These are phyloP conservation scores for Xanthoceras sorbifolium DNA, from an alignment of 345 rosid species.

Conservation along the genomic window DNA sequence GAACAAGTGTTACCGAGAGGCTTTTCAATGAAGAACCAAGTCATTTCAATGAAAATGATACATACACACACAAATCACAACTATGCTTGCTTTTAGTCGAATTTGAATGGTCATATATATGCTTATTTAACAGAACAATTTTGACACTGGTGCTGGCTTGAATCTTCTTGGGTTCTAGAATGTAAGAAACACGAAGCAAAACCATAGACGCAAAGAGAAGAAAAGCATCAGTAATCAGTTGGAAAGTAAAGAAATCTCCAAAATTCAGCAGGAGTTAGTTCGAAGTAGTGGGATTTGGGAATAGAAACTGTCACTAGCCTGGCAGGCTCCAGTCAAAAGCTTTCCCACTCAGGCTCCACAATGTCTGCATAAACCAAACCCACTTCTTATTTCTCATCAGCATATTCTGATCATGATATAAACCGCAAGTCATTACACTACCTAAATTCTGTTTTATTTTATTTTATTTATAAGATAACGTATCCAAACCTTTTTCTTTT, in stretches of 20 bases:
- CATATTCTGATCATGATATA: neutral
- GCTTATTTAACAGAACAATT: conserved; percentile 2
- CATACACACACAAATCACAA: neutral
- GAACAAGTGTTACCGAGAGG: neutral
- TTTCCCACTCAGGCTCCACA: conserved; percentile 4
- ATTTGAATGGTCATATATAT: neutral
- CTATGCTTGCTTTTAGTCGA: neutral
- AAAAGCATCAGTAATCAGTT: no score
- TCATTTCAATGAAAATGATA: neutral
- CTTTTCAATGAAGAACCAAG: neutral
- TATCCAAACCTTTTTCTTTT: neutral
- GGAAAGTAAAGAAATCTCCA: no score
- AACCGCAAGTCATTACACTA: neutral
- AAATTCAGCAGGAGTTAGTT: neutral
- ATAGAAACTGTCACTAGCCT: neutral
- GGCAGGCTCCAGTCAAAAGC: neutral
- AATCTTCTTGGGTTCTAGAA: neutral
- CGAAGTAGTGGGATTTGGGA: conserved; percentile 6
- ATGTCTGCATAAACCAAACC: neutral
- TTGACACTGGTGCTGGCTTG: neutral
- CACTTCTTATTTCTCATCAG: neutral
- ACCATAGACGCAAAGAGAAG: neutral
- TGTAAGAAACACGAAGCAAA: neutral
- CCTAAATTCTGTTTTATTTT: no score
- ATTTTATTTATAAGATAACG: neutral